phyloP scores from a whole-genome alignment of 345 rosid species.

The Pugionium dolabratum region DNA sequence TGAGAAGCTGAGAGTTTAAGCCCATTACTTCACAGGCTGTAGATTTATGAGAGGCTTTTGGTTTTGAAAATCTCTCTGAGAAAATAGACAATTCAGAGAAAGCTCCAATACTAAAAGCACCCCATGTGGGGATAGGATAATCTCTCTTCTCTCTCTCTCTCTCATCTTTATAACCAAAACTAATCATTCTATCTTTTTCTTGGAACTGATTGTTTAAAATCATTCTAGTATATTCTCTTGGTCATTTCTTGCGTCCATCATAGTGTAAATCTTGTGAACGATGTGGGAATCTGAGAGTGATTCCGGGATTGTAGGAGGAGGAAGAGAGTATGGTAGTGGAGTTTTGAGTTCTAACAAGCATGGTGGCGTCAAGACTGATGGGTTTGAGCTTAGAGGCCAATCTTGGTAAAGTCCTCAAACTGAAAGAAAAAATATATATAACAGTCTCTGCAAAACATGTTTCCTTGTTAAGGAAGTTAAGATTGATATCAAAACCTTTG shows the following conservation, averaged over 20 bases:
- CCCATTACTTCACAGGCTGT: conserved; percentile 45
- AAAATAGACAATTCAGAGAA: conserved; percentile 44
- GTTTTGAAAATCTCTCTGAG: conserved; percentile 37
- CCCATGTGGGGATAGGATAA: conserved; percentile 43
- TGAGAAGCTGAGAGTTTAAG: conserved; percentile 33
- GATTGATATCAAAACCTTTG: neutral
- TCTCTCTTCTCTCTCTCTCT: conserved; percentile 27
- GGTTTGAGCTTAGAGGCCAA: conserved; percentile 81
- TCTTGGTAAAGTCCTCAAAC: conserved; percentile 60
- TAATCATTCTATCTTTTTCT: conserved; percentile 21
- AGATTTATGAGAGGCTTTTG: conserved; percentile 26
- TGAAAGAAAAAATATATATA: neutral
- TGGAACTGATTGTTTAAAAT: conserved; percentile 18
- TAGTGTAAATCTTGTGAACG: conserved; percentile 6
- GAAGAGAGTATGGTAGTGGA: conserved; percentile 76
- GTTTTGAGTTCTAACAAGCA: conserved; percentile 63
- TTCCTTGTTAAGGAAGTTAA: conserved; percentile 30
- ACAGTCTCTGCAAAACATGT: neutral
- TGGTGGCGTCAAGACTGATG: conserved; percentile 73
- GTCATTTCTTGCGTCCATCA: conserved; percentile 6
- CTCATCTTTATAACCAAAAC: conserved; percentile 30
- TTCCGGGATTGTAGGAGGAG: conserved; percentile 41
- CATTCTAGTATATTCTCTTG: conserved; percentile 20
- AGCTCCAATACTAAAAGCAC: conserved; percentile 39
- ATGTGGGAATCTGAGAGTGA: conserved; percentile 98